A percentile compares a stretch with the other conserved stretches of the same genome.
These are phyloP conservation scores for Ashbya aceris DNA, from an alignment of 1,139 yeast genomes.

Conservation along the genomic window DNA sequence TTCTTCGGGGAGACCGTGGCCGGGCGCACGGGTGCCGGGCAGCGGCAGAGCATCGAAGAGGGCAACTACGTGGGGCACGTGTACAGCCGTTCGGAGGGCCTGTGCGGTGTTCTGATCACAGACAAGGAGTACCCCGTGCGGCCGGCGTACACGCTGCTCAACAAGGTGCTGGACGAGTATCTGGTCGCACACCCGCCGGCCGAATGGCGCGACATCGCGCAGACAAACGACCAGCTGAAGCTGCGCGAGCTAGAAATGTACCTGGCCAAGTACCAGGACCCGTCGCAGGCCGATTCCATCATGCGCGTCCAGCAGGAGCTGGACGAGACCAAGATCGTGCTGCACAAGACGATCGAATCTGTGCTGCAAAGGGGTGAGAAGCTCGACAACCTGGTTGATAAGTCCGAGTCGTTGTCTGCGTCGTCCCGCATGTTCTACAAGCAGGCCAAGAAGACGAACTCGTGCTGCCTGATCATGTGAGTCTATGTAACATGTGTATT, in stretches of 20 bases:
- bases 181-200: slow-evolving; percentile 68
- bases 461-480: slow-evolving; percentile 80
- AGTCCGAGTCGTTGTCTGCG: slow-evolving; percentile 83
- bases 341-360: slow-evolving; percentile 91
- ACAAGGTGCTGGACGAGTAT: slow-evolving; percentile 87
- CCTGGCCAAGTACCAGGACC: slow-evolving; percentile 85
- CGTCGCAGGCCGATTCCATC: slow-evolving; percentile 91
- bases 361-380: slow-evolving; percentile 96
- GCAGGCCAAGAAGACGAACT: slow-evolving; percentile 95
- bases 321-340: slow-evolving; percentile 93
- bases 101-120: slow-evolving; percentile 87
- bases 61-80: slow-evolving; percentile 87
- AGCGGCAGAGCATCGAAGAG: slow-evolving; percentile 91
- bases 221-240: slow-evolving; percentile 41
- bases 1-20: slow-evolving; percentile 89
- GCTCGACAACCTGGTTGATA: slow-evolving; percentile 86
- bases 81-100: slow-evolving; percentile 80
- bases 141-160: slow-evolving; percentile 91
- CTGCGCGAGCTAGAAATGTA: slow-evolving; percentile 61
- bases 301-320: slow-evolving; percentile 96
- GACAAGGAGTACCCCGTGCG: slow-evolving; percentile 95
- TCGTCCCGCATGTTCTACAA: slow-evolving; percentile 91
- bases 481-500: no score
- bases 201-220: slow-evolving; percentile 55
- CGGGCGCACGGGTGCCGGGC: slow-evolving; percentile 78